phyloP scores from a whole-genome alignment of 139 green algal species.

The Desmodesmus armatus region DNA sequence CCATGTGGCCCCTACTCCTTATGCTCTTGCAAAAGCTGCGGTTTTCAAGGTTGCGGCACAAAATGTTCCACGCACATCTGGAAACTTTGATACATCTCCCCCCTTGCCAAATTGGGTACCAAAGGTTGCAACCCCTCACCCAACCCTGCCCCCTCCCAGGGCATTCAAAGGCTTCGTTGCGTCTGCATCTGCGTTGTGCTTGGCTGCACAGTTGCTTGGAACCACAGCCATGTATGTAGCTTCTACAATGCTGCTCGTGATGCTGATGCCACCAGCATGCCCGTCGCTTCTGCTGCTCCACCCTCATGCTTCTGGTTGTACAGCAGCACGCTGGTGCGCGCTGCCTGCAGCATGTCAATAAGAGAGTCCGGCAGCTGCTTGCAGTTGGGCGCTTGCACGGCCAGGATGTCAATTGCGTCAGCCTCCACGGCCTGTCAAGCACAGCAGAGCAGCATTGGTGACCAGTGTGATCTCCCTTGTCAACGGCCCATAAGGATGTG shows the following conservation, averaged over 20 bases:
- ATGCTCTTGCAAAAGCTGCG: too few species aligned
- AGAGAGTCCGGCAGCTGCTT: conserved; percentile 40
- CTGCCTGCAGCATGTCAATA: conserved; percentile 39
- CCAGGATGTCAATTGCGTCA: conserved; percentile 54
- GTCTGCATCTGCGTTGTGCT: background rate
- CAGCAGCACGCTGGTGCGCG: conserved; percentile 49
- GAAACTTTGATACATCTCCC: too few species aligned
- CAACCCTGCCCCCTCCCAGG: too few species aligned
- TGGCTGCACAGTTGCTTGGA: background rate
- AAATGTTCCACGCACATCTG: too few species aligned
- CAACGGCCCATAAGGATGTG: too few species aligned
- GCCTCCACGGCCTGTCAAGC: conserved; percentile 51
- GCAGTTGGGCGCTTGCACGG: conserved; percentile 45
- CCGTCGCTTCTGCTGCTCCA: background rate
- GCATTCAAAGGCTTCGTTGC: too few species aligned
- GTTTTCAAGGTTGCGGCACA: too few species aligned
- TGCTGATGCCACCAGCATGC: background rate
- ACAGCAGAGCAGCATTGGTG: too few species aligned
- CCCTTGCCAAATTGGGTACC: too few species aligned
- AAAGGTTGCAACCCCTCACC: too few species aligned
- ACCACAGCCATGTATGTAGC: background rate
- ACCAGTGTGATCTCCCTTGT: too few species aligned
- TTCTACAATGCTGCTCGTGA: background rate
- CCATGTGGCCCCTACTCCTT: too few species aligned
- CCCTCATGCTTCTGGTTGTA: conserved; percentile 25